phyloP scores from a whole-genome alignment of 2,329 filamentous ascomycete genomes.

The Aurifilum marmelostoma region DNA sequence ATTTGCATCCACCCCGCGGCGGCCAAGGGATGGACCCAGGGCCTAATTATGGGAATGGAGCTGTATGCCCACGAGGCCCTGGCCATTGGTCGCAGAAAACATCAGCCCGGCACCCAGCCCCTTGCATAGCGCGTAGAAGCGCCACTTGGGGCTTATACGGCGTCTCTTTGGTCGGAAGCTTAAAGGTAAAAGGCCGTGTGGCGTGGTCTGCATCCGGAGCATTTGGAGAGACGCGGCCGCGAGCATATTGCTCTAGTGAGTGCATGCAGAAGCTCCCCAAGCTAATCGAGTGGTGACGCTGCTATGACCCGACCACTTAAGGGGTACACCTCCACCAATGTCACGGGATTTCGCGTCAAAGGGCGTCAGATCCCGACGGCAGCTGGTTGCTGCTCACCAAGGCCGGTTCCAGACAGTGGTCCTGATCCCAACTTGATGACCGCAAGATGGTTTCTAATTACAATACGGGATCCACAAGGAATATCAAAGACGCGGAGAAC shows the following conservation, averaged over 20 bases:
- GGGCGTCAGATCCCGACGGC: background rate
- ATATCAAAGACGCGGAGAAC: background rate
- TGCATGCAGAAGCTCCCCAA: background rate
- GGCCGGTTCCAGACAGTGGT: background rate
- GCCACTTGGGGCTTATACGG: background rate
- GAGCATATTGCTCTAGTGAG: background rate
- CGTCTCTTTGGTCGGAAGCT: background rate
- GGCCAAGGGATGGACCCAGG: background rate
- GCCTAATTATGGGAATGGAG: background rate
- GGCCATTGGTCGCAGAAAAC: background rate
- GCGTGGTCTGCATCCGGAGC: background rate
- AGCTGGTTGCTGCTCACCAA: background rate
- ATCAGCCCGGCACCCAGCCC: background rate
- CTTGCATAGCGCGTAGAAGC: background rate
- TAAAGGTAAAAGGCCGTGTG: background rate
- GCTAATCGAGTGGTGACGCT: constrained; percentile 22
- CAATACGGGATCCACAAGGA: background rate
- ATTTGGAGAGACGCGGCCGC: background rate
- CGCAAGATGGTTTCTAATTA: background rate
- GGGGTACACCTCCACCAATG: background rate
- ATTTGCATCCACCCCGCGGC: background rate
- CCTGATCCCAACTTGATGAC: constrained; percentile 8
- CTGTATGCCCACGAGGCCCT: constrained; percentile 4
- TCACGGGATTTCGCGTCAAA: constrained; percentile 29
- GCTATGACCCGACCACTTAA: background rate